Conservation (phyloP, 2,329 filamentous ascomycete species). For the Emergomyces pasteurianus region DNA sequence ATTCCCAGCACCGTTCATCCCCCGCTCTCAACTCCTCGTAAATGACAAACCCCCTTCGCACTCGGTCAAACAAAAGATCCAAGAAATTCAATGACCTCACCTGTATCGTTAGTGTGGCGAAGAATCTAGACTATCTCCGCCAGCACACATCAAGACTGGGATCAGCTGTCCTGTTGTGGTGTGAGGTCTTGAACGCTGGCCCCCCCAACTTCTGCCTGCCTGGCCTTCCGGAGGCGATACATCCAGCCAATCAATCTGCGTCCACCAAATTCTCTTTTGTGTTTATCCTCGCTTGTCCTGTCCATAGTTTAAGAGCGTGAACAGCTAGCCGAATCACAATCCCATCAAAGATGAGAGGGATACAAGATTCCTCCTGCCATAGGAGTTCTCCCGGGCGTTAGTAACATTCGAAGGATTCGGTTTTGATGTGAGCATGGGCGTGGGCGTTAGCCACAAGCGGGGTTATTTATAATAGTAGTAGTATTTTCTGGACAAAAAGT, state of each 20-base stretch:
- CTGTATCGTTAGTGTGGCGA: neutral
- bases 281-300: neutral
- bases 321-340: neutral
- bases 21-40: neutral
- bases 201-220: no score
- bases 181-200: neutral
- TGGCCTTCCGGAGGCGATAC: no score
- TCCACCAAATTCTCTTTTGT: neutral
- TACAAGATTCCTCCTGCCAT: neutral
- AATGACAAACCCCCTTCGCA: no score
- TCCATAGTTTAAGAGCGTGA: neutral
- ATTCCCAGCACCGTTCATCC: no score
- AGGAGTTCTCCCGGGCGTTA: neutral
- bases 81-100: neutral
- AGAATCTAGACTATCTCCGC: neutral
- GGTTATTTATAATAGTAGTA: no score
- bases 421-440: neutral
- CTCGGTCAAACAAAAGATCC: neutral
- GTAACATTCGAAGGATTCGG: no score
- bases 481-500: no score
- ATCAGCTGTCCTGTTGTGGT: neutral
- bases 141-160: neutral
- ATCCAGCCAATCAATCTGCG: neutral
- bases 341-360: neutral
- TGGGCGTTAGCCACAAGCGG: neutral